Conservation (phyloP, 2,329 filamentous ascomycete species). For the Alternaria brassicae region DNA sequence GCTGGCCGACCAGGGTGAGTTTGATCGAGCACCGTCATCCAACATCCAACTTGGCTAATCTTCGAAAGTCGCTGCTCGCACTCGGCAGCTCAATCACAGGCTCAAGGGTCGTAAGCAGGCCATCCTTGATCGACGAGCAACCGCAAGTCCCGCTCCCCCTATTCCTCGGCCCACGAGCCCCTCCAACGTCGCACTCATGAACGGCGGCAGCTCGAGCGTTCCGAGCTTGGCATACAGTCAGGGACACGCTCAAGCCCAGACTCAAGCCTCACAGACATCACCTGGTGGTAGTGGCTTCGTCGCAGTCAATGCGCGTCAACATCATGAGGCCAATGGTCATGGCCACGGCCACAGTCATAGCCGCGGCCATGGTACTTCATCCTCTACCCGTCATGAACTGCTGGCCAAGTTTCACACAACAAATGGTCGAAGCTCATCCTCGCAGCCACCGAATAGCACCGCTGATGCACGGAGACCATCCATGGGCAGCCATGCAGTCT, state of each 20-base stretch:
- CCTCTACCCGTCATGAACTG: conserved; percentile 64
- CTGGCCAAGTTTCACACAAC: conserved; percentile 69
- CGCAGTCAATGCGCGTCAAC: conserved; percentile 63
- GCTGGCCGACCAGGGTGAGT: conserved; percentile 75
- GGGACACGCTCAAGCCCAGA: background rate
- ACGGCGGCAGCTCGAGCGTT: conserved; percentile 42
- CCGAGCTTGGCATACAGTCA: conserved; percentile 18
- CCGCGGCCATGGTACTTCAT: conserved; percentile 59
- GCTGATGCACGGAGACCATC: conserved; percentile 41
- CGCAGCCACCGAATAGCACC: conserved; percentile 35
- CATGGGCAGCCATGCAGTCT: conserved; percentile 29
- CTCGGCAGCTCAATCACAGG: conserved; percentile 81
- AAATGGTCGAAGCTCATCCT: conserved; percentile 56
- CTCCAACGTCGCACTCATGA: conserved; percentile 53
- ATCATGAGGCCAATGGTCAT: conserved; percentile 42
- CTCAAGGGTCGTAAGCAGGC: conserved; percentile 76
- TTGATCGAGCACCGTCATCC: background rate
- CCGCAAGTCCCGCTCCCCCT: conserved; percentile 51
- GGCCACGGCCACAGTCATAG: conserved; percentile 22
- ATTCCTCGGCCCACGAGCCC: conserved; percentile 47
- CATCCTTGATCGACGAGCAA: conserved; percentile 70
- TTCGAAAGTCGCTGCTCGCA: conserved; percentile 67
- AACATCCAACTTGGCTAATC: conserved; percentile 10
- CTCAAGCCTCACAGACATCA: conserved; percentile 42
- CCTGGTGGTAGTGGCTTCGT: conserved; percentile 56